Conservation (phyloP, 192 early-diverging fungal species). For the Martensiomyces pterosporus region DNA sequence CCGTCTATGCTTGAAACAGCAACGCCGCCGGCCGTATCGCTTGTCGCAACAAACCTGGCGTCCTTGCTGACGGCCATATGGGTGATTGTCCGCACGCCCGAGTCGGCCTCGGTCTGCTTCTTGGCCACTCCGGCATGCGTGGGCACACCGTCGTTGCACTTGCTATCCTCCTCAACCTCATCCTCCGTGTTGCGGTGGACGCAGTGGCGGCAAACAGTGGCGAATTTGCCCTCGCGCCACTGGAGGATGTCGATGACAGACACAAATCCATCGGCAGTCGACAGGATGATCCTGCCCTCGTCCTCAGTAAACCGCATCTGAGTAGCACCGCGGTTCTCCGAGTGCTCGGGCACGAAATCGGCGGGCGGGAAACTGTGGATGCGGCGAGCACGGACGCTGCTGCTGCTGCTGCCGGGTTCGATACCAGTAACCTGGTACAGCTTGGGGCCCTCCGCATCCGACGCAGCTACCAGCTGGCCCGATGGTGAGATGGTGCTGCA, state of each 20-base stretch:
- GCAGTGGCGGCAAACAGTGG: constrained; percentile 61
- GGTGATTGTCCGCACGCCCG: constrained; percentile 56
- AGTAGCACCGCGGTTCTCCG: constrained; percentile 57
- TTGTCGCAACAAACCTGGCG: constrained; percentile 76
- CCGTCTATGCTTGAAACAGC: constrained; percentile 71
- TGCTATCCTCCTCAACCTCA: constrained; percentile 42
- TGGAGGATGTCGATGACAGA: constrained; percentile 69
- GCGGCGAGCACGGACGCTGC: constrained; percentile 26
- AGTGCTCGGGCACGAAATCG: constrained; percentile 43
- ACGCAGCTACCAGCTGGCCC: constrained; percentile 77
- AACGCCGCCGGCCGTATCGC: constrained; percentile 69
- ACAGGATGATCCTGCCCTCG: constrained; percentile 69
- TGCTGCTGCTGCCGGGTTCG: constrained; percentile 11
- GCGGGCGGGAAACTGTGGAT: constrained; percentile 38
- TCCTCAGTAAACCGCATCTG: constrained; percentile 76
- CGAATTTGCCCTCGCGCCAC: constrained; percentile 57
- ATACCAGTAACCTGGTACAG: constrained; percentile 54
- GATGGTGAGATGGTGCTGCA: constrained; percentile 74
- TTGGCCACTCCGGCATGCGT: constrained; percentile 39
- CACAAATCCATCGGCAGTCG: constrained; percentile 70
- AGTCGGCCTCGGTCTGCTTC: constrained; percentile 11
- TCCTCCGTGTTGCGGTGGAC: constrained; percentile 55
- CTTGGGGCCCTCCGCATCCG: constrained; percentile 68
- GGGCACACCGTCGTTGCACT: constrained; percentile 46
- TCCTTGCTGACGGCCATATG: constrained; percentile 73